phyloP scores from a whole-genome alignment of 2,329 filamentous ascomycete genomes.

The Talaromyces rugulosus region DNA sequence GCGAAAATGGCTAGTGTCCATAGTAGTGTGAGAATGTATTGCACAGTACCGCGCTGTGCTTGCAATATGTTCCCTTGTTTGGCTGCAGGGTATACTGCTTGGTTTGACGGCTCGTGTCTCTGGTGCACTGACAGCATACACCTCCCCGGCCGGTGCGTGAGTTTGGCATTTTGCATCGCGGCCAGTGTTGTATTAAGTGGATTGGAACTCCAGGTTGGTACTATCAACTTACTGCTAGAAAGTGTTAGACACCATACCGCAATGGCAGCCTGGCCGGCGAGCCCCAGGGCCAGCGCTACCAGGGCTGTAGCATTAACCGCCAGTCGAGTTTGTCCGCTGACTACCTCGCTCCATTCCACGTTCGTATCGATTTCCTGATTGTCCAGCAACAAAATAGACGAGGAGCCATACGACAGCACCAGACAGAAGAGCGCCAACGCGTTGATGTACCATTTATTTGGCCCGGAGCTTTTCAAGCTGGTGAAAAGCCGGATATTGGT shows the following conservation, averaged over 20 bases:
- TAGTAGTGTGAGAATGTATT: background rate
- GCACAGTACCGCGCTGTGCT: background rate
- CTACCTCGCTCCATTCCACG: no score
- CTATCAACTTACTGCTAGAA: background rate
- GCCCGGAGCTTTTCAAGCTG: conserved; percentile 9
- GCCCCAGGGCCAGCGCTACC: background rate
- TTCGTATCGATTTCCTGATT: background rate
- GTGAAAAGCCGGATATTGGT: conserved; percentile 18
- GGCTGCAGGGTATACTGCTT: background rate
- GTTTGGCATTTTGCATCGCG: background rate
- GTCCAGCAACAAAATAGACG: background rate
- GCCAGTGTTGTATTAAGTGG: conserved; percentile 15
- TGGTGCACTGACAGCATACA: background rate
- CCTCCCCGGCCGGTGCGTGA: background rate
- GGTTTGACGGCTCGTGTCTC: background rate
- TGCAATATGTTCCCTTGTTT: background rate
- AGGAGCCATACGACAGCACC: background rate
- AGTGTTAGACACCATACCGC: conserved; percentile 13
- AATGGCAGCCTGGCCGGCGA: background rate
- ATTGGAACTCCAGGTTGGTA: conserved; percentile 16
- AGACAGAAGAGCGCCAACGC: background rate
- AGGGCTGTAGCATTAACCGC: background rate
- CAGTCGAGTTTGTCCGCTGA: background rate
- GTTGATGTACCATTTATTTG: conserved; percentile 18
- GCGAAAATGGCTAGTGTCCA: background rate